A percentile compares a stretch with the other conserved stretches of the same genome.
phyloP scores from a whole-genome alignment of 2,329 filamentous ascomycete species.

The Amylocarpus encephaloides region DNA sequence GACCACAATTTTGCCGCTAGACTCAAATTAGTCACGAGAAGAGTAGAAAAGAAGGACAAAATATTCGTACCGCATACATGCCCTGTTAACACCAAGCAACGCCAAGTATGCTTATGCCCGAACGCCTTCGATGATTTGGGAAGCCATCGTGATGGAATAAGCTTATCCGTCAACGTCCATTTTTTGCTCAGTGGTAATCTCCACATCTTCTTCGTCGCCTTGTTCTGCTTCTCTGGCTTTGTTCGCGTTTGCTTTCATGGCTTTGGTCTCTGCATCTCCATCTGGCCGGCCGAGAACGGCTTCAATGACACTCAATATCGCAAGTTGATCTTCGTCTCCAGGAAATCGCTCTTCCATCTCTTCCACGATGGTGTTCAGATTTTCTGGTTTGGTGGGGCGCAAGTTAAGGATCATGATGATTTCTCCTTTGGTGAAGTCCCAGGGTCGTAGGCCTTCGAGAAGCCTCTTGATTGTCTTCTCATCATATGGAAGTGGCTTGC shows the following conservation, averaged over 20 bases:
- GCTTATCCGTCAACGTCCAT: constrained; percentile 17
- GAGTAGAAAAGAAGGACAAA: background rate
- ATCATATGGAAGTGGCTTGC: constrained; percentile 38
- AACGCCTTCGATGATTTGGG: background rate
- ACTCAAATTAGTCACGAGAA: background rate
- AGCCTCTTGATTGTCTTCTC: constrained; percentile 46
- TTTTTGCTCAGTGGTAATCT: constrained; percentile 1
- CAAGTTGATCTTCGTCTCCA: constrained; percentile 48
- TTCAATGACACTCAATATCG: constrained; percentile 50
- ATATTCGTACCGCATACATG: background rate
- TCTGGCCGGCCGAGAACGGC: constrained; percentile 47
- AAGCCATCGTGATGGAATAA: too few relatives aligned
- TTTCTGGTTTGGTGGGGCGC: constrained; percentile 49
- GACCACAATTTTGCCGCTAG: too few relatives aligned
- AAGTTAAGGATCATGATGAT: constrained; percentile 63
- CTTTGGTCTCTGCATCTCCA: constrained; percentile 25
- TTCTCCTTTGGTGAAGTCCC: constrained; percentile 61
- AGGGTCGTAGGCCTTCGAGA: constrained; percentile 48
- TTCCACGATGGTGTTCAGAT: constrained; percentile 58
- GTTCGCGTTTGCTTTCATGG: constrained; percentile 24
- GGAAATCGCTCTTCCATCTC: constrained; percentile 56
- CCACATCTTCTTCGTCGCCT: background rate
- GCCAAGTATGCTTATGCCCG: background rate
- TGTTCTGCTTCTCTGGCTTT: constrained; percentile 17
- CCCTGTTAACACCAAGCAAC: background rate